Percentiles rank a stretch among this genome's conserved stretches.
Evolutionary conservation across 495 filamentous ascomycete species (phyloP).

Genomic region (Tuber magnatum): DNA sequence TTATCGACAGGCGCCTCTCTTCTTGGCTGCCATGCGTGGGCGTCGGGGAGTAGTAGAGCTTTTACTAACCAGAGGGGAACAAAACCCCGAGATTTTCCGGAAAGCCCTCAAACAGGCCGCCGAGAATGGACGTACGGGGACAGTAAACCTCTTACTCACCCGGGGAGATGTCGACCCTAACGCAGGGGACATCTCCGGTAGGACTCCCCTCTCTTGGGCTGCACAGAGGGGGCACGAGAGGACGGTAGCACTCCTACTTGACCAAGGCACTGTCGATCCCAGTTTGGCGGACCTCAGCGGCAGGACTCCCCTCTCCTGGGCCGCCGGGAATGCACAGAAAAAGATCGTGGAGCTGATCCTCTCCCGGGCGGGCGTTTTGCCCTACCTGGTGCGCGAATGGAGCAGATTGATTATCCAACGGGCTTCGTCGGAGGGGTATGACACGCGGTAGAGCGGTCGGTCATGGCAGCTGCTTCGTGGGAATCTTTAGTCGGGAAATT

Average conservation of each 20-base stretch:
- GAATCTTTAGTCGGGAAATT: neutral
- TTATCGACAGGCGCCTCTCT: conserved; percentile 42
- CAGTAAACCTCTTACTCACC: conserved; percentile 34
- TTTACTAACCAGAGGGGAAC: neutral
- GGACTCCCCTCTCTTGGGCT: conserved; percentile 6
- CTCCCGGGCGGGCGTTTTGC: neutral
- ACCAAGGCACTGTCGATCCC: neutral
- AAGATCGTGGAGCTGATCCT: neutral
- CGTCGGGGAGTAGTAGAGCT: conserved; percentile 41
- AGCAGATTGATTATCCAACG: neutral
- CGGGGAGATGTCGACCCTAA: conserved; percentile 18
- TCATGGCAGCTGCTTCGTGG: too few species aligned
- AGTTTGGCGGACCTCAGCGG: neutral
- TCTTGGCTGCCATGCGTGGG: conserved; percentile 42
- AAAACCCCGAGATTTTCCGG: neutral
- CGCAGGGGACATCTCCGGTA: neutral
- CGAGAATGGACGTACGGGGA: conserved; percentile 30
- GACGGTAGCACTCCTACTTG: neutral
- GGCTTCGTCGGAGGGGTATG: neutral
- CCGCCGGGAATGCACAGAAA: neutral
- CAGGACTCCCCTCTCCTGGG: neutral
- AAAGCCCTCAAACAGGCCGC: conserved; percentile 38
- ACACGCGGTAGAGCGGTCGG: neutral
- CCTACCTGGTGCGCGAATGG: neutral
- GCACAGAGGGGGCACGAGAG: neutral